Evolutionary conservation across 257 asterid species (phyloP), one percentile per base, ranked within the genome.

Genomic region (Gardenia jasminoides): DNA sequence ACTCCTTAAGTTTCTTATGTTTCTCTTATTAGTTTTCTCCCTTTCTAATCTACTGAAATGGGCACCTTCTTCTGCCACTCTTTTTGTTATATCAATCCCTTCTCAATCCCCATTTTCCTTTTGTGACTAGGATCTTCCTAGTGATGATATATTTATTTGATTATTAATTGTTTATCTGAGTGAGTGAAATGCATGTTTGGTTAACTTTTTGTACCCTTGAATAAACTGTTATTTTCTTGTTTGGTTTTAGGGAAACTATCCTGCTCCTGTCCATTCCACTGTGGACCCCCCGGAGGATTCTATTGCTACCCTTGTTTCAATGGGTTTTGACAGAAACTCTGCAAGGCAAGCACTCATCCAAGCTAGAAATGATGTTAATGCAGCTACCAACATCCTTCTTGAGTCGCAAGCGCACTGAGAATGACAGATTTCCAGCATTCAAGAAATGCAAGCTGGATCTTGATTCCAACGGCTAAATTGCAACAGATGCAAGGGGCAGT

Each of bases 301-400:
- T 41, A 90, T 96, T 50, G 81, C 90, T 4, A 90, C 85, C 43
- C 91, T 96, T 68, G 91, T 91, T 54, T 88, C 98, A 26, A 96
- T 96, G 99, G 99, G 99, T 7, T 96, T 96, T 66, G 98, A 96
- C 67, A 82, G 96, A 85, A 86, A 89, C 85, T 88, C 97, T 31
- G 98, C 98, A 4, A 93, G 96, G 84, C 96, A 96, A 87, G 99
- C 99, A 72, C 92, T 96, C 50, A 80, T 90, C 77, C 98, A 67
- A 43, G 92, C 99, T 50, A 79, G 98, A 80, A 96, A 96, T 77
- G 99, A 96, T 75, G 30, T 93, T 58, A 93, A 89, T 83, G 90
- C 90, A 46, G 99, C 99, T 83, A 96, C 99, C 73, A 96, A 90
- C 78, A 83, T 93, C 87, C 99, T 96, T 52, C 97, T 96, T 0